phyloP scores from a whole-genome alignment of 257 asterid genomes.

The Cynanchum wilfordii region DNA sequence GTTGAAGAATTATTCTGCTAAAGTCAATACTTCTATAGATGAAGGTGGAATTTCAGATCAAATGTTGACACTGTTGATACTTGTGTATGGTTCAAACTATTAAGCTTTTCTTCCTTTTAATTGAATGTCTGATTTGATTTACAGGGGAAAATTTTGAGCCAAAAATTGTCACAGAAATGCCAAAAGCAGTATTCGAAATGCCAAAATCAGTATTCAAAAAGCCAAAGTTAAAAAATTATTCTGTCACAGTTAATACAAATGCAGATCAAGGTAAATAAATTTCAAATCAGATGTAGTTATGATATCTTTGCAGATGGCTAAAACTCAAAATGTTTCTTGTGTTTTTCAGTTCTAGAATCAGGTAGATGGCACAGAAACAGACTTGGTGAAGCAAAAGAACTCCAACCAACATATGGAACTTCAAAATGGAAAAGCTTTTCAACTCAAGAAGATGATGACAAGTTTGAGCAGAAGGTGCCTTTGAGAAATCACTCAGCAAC shows the following conservation, averaged over 20 bases:
- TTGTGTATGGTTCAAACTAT: background rate
- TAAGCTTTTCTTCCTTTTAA: background rate
- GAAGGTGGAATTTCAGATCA: conserved; percentile 28
- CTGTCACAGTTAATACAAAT: conserved; percentile 8
- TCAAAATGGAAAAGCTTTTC: conserved; percentile 1
- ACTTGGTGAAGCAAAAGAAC: background rate
- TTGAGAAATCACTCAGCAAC: conserved; percentile 17
- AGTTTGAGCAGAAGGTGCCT: conserved; percentile 18
- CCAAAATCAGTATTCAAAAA: conserved; percentile 50
- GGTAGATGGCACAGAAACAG: background rate
- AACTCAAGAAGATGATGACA: background rate
- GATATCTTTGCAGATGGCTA: background rate
- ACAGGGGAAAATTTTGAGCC: conserved; percentile 47
- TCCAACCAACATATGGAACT: background rate
- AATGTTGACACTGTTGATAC: no score
- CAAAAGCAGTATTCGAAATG: conserved; percentile 46
- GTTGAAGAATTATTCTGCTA: conserved; percentile 28
- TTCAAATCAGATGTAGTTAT: background rate
- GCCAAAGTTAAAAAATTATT: conserved; percentile 41
- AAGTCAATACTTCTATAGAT: conserved; percentile 1
- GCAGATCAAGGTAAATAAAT: background rate
- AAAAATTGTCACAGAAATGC: conserved; percentile 55
- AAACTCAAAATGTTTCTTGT: background rate
- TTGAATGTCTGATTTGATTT: conserved; percentile 6
- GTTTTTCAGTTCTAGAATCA: conserved; percentile 4